phyloP scores from a whole-genome alignment of 805 yeast species.

The Kurtzmaniella cleridarum region DNA sequence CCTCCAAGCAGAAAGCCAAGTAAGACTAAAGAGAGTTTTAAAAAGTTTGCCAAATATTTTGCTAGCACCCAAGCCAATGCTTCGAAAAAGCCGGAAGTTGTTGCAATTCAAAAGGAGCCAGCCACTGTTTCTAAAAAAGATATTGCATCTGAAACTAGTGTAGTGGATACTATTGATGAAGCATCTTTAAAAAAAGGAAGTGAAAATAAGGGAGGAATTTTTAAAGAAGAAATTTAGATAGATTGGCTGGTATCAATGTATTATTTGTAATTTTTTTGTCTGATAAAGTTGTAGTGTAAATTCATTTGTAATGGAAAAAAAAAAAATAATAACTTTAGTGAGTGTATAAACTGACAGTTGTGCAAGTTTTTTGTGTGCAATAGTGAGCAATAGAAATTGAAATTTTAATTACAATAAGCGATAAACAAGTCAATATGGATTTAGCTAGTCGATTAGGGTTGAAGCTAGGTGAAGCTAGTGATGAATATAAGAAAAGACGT shows the following conservation, averaged over 20 bases:
- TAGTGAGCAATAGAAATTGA: no score
- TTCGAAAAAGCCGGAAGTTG: slow-evolving; percentile 3
- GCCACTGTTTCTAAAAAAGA: background rate
- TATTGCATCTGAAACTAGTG: slow-evolving; percentile 4
- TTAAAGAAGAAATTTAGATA: slow-evolving; percentile 35
- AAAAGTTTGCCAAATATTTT: slow-evolving; percentile 16
- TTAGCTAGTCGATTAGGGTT: background rate
- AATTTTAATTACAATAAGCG: no score
- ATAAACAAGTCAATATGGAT: no score
- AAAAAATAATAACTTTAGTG: no score
- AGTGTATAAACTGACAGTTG: no score
- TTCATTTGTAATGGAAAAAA: no score
- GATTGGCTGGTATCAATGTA: background rate
- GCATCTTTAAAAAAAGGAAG: slow-evolving; percentile 23
- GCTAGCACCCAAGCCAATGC: background rate
- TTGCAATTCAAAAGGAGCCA: background rate
- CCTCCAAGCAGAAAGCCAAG: background rate
- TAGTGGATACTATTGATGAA: slow-evolving; percentile 14
- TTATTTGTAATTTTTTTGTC: no score
- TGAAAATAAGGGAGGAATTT: slow-evolving; percentile 31
- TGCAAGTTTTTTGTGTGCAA: no score
- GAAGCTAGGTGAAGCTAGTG: slow-evolving; percentile 30
- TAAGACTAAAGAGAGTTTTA: slow-evolving; percentile 12
- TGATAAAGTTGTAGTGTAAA: no score
- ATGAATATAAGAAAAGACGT: slow-evolving; percentile 55